Base-by-base conservation (phyloP, 495 filamentous ascomycete genomes). In the Alectoria sarmentosa region DNA sequence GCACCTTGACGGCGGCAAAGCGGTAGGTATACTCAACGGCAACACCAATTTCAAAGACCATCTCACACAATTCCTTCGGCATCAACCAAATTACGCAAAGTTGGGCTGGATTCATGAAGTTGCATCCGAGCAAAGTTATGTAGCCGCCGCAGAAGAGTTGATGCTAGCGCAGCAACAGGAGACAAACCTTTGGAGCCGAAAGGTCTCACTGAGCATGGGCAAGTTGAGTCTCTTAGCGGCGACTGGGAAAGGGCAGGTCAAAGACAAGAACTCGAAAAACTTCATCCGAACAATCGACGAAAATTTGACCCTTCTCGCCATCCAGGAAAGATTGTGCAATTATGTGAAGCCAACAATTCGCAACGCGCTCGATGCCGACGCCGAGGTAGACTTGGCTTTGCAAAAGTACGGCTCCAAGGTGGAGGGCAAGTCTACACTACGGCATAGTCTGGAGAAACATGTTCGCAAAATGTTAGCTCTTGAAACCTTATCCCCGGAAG, bases 91-190 rank as follows among this genome's bases (percentile, higher is more conserved):
- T 66, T 86, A 90, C 55, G 84, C 86, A 46, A 90, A 89, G 69
- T 74, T 97, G n/a, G 81, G 87, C 46, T 98, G 94, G 94, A 93
- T 98, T 75, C 93, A 98, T 74, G 92, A 96, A 69, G 84, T 96
- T 26, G 75, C 83, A 60, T 79, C 83, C 28, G 87, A 91, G 71
- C 79, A 85, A 61, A 83, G 94, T 60, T 93, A 89, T 67, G 77
- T 82, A 39, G 79, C 79, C 63, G 92, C 93, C 19, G 86, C 86
- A 14, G 74, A 83, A 37, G 86, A 81, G 1, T 80, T 98, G 36
- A 74, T 82, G 14, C 75, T 89, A 7, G 91, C 89, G 14, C 74
- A 84, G 41, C 75, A 78, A 36, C 81, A 82, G 52, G 90, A 96
- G 70, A 81, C 83, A 52, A 85, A 91, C 58, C 72, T 93, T 14